Evolutionary conservation across 2,329 filamentous ascomycete species (phyloP).

Genomic region (Monosporascus ibericus): DNA sequence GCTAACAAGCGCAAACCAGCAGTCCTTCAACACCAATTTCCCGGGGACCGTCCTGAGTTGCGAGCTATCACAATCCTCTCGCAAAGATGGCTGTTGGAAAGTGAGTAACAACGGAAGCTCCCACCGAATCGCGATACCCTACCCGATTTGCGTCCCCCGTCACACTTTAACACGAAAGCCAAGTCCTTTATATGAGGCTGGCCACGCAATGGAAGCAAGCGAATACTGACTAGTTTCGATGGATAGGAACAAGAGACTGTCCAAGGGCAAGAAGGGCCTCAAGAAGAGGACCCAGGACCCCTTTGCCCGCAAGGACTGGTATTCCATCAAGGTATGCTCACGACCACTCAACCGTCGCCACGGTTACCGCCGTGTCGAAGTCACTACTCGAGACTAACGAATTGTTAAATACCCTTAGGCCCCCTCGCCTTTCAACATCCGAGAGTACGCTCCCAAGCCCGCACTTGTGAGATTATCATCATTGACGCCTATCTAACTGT

Average conservation of each 20-base stretch:
- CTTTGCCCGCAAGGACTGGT: constrained; percentile 99
- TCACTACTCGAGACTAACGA: constrained; percentile 17
- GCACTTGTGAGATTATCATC: constrained; percentile 7
- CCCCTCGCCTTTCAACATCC: constrained; percentile 87
- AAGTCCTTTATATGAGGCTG: too few species aligned
- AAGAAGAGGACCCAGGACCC: constrained; percentile 99
- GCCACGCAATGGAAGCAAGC: too few species aligned
- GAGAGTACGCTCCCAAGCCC: constrained; percentile 69
- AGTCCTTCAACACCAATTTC: constrained; percentile 19
- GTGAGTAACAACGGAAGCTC: constrained; percentile 35
- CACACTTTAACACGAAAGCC: too few species aligned
- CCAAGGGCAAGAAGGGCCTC: constrained; percentile 99
- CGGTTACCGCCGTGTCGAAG: neutral
- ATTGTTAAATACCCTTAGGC: constrained; percentile 47
- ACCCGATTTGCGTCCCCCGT: too few species aligned
- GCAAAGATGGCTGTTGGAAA: constrained; percentile 81
- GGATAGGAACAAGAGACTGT: constrained; percentile 97
- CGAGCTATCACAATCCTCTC: constrained; percentile 38
- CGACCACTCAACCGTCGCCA: neutral
- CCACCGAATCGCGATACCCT: too few species aligned
- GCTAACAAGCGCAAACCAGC: constrained; percentile 20
- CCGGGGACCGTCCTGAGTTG: constrained; percentile 26
- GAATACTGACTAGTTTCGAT: constrained; percentile 15
- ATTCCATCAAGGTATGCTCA: constrained; percentile 76
- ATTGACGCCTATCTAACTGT: constrained; percentile 17